These are phyloP conservation scores for Trichophyton schoenleinii DNA, from an alignment of 2,329 filamentous ascomycete genomes.

Conservation along the genomic window DNA sequence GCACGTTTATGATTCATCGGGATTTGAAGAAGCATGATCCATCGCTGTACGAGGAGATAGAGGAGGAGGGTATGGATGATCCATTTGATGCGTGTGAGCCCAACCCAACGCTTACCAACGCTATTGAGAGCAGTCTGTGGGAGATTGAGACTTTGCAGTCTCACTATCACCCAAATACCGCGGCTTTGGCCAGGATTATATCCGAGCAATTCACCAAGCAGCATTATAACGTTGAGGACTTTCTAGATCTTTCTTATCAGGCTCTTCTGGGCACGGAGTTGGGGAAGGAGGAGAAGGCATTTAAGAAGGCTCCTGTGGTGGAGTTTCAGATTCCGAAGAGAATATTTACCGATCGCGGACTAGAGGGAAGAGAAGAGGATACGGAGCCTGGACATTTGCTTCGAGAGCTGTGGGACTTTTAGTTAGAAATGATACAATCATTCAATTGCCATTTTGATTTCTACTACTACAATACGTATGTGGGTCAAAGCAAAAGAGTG, in stretches of 20 bases:
- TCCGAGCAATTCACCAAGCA: conserved; percentile 96
- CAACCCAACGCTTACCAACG: conserved; percentile 73
- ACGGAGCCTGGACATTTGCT: conserved; percentile 26
- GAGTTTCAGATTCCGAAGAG: conserved; percentile 90
- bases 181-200: conserved; percentile 83
- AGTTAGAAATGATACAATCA: conserved; percentile 36
- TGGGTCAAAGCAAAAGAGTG: neutral
- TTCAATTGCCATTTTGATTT: neutral
- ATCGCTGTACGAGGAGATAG: conserved; percentile 35
- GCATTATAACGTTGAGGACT: conserved; percentile 90
- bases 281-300: conserved; percentile 48
- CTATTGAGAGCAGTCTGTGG: conserved; percentile 90
- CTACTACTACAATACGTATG: neutral
- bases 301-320: conserved; percentile 77
- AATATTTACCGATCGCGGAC: conserved; percentile 46
- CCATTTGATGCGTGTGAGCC: conserved; percentile 62
- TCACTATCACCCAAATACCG: conserved; percentile 95
- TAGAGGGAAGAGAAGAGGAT: conserved; percentile 30
- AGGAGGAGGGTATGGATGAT: conserved; percentile 54
- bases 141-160: conserved; percentile 81
- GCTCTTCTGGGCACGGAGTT: conserved; percentile 70
- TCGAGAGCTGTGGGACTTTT: conserved; percentile 28
- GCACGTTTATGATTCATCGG: conserved; percentile 93
- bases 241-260: conserved; percentile 81
- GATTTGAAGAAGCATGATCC: conserved; percentile 24